Evolutionary conservation across 2,329 filamentous ascomycete genomes (phyloP).

Genomic region (Leptographium radiaticola): DNA sequence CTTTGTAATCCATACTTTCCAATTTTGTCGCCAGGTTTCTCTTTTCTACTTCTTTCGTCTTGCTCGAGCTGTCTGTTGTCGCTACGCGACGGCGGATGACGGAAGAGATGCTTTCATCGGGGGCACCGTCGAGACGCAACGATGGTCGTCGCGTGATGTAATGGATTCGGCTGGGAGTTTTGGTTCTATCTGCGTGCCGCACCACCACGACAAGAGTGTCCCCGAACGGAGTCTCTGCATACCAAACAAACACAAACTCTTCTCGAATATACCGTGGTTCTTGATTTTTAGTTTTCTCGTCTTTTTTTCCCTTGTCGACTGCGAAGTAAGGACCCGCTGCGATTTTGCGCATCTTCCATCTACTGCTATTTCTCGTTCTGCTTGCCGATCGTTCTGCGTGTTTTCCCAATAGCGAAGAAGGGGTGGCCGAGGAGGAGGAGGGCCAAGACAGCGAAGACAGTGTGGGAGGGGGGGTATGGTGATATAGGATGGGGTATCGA

Average conservation of each 20-base stretch:
- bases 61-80: conserved; percentile 5
- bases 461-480: background rate
- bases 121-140: conserved; percentile 3
- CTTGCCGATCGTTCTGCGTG: background rate
- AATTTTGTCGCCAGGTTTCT: conserved; percentile 2
- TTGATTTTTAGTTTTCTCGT: conserved; percentile 1
- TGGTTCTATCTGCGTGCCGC: conserved; percentile 9
- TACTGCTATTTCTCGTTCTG: conserved; percentile 1
- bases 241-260: conserved; percentile 5
- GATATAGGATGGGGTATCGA: background rate
- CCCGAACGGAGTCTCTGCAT: conserved; percentile 7
- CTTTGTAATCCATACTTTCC: conserved; percentile 8
- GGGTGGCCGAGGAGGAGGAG: background rate
- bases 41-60: conserved; percentile 5
- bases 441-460: background rate
- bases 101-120: conserved; percentile 3
- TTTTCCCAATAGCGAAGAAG: background rate
- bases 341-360: conserved; percentile 3
- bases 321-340: conserved; percentile 5
- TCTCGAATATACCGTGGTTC: conserved; percentile 5
- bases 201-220: conserved; percentile 1
- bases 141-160: conserved; percentile 7
- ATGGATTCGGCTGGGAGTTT: conserved; percentile 13
- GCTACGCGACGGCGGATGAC: background rate
- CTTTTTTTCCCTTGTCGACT: background rate